Evolutionary conservation across 768 basidiomycete genomes (phyloP), one percentile per base, ranked within the genome.

Genomic region (Suillus weaverae): DNA sequence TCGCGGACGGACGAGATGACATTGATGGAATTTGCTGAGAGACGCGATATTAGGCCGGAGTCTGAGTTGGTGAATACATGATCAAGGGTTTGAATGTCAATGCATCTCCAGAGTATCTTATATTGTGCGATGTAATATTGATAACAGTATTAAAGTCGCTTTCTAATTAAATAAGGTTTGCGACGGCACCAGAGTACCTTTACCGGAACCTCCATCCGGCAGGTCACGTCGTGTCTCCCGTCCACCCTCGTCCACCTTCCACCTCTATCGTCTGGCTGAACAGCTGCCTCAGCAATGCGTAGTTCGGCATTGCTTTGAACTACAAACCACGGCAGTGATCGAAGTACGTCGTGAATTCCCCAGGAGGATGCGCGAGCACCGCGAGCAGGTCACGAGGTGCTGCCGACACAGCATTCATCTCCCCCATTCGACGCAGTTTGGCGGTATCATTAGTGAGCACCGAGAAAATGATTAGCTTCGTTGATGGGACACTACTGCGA

Each of bases 261-360:
- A 20, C n/a, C 16, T 35, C 33, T 48, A 53, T 51, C 2, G 20
- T 48, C 20, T 36, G 44, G 18, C 46, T 13, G 48, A 74, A 68
- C 33, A 74, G 41, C 16, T 62, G 26, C 16, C 63, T 60, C 30
- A 74, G 55, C 8, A 63, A 57, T 4, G 20, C 38, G 55, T 74
- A 74, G 56, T 70, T 64, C 3, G 73, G 73, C 61, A 64, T 56
- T 26, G 65, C 66, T 16, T 70, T 71, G 32, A 69, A 74, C 7
- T 60, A 53, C 43, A 74, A 62, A 20, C 55, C 36, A 4, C 62
- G 60, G 33, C 64, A 64, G 54, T 73, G 68, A 5, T 62, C 64
- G 32, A 70, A 62, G 43, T 62, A 71, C 43, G 56, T n/a, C 3
- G 44, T 57, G 54, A 72, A 69, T 11, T 68, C 68, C 1, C 30